phyloP scores from a whole-genome alignment of 2,329 filamentous ascomycete species.

The Colletotrichum theobromicola region DNA sequence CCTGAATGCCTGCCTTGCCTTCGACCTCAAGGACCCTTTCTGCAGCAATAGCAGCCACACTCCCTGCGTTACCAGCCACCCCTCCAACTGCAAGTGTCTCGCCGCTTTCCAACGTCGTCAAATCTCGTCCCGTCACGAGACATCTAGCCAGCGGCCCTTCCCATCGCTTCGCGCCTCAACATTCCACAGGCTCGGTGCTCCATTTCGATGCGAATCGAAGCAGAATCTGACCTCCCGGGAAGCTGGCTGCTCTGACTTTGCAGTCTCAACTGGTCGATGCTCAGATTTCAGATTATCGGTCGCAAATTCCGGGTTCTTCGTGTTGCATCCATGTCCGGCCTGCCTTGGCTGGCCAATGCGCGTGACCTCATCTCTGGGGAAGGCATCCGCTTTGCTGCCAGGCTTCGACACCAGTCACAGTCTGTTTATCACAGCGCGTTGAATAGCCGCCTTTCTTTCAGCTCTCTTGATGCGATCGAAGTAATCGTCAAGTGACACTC shows the following conservation, averaged over 20 bases:
- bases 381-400: not conserved
- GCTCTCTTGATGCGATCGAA: not conserved
- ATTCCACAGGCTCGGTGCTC: not conserved
- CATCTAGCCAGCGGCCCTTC: not conserved
- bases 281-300: not conserved
- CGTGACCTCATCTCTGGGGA: not conserved
- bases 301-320: not conserved
- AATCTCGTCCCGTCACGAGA: not conserved
- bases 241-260: not conserved
- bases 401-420: not conserved
- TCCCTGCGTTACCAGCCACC: not conserved
- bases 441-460: not conserved
- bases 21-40: not conserved
- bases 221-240: not conserved
- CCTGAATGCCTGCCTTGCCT: not conserved
- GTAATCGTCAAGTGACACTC: not conserved
- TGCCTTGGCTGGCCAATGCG: not conserved
- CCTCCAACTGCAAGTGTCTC: not conserved
- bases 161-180: not conserved
- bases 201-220: not conserved
- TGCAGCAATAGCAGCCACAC: slow-evolving; percentile 7
- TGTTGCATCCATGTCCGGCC: not conserved
- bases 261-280: not conserved
- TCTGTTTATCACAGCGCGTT: not conserved
- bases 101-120: not conserved